Percentiles rank a stretch among this genome's conserved stretches.
phyloP scores from a whole-genome alignment of 106 monocot species.

The Dendrobium huoshanense region DNA sequence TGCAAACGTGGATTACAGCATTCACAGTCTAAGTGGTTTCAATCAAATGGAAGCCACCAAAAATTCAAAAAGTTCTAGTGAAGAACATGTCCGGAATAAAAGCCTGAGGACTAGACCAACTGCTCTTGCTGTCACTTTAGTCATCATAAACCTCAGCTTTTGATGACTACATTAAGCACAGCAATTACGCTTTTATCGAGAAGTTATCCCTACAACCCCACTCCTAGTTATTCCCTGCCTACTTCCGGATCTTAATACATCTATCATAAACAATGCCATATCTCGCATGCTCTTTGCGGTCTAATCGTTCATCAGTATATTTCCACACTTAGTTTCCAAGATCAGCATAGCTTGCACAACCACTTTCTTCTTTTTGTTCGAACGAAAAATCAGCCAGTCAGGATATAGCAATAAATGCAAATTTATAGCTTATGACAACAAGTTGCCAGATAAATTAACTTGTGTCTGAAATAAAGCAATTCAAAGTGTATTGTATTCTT shows the following conservation, averaged over 20 bases:
- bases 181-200: background rate
- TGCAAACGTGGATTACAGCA: background rate
- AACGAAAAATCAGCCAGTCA: background rate
- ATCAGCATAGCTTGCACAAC: background rate
- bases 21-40: background rate
- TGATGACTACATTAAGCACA: background rate
- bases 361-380: background rate
- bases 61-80: background rate
- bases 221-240: background rate
- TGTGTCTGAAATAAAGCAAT: background rate
- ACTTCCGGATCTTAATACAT: background rate
- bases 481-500: background rate
- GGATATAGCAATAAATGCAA: background rate
- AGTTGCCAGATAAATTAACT: background rate
- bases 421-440: background rate
- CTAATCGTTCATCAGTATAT: background rate
- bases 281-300: background rate
- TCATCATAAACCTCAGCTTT: background rate
- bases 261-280: background rate
- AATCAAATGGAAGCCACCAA: background rate
- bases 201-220: background rate
- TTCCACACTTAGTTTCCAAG: background rate
- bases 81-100: background rate
- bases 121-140: background rate
- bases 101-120: background rate